Evolutionary conservation across 78 protist genomes (phyloP).

Genomic region (Guillardia theta): DNA sequence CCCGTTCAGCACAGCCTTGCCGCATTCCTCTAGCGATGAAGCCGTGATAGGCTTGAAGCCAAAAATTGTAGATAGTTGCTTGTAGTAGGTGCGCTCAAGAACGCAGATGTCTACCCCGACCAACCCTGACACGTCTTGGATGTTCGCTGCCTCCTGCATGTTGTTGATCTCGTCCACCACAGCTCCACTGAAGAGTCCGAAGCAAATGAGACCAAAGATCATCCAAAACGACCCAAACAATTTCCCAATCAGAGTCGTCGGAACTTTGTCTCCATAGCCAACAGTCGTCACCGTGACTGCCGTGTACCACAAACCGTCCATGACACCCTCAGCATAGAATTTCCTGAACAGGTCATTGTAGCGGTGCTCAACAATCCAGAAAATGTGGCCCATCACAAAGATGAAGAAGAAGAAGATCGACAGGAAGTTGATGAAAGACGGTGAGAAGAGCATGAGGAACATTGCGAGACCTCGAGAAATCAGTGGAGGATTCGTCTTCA

Average conservation of each 20-base stretch:
- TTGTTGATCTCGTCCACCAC: background rate
- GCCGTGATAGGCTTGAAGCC: background rate
- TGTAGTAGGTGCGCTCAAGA: background rate
- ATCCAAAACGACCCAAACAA: background rate
- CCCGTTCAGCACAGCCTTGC: background rate
- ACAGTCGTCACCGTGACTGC: background rate
- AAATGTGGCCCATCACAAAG: background rate
- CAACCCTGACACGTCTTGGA: background rate
- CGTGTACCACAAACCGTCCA: constrained; percentile 16
- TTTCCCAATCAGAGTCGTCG: background rate
- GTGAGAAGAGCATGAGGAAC: background rate
- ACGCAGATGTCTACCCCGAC: background rate
- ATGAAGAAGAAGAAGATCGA: background rate
- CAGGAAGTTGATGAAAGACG: constrained; percentile 5
- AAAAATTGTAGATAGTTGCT: background rate
- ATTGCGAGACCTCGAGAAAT: background rate
- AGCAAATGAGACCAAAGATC: background rate
- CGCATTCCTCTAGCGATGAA: background rate
- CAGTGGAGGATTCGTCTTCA: background rate
- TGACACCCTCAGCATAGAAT: background rate
- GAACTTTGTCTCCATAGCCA: constrained; percentile 7
- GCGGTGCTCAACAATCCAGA: background rate
- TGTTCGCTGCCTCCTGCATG: background rate
- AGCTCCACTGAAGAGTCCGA: background rate
- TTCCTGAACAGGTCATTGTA: background rate